Base-by-base conservation (phyloP, 2,329 filamentous ascomycete genomes). In the Aphanocladium album region DNA sequence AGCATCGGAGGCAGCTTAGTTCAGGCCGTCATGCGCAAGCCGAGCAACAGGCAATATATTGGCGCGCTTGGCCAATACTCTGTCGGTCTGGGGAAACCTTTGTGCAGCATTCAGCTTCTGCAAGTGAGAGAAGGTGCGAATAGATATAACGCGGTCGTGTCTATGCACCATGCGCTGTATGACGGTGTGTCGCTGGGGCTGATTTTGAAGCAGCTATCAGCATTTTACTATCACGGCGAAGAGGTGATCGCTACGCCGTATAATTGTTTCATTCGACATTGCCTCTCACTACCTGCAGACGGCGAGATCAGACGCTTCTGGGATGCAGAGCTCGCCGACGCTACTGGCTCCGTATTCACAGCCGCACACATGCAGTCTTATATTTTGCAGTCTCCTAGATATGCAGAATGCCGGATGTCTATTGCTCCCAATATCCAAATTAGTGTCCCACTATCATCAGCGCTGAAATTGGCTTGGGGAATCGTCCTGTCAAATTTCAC, bases 271-370 rank as follows among this genome's bases (percentile, higher is more conserved):
- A 58, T 62, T 12, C 54, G 51, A 9, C 61, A 64, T 14, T 55
- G 52, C n/a, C 57, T 60, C 23, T 33, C 35, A 52, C 57, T 53
- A 3, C 35, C 65, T 4, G 52, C 69, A 0, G 67, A 68, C 9
- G 60, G 64, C 1, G 64, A 68, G 2, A 64, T 68, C n/a, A 57
- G 83, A 41, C 19, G 49, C 25, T 62, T 62, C 33, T 58, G 55
- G 55, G 9, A 7, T 19, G 39, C 21, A n/a, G 33, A 46, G 8
- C 8, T 58, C 14, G 45, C 30, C 17, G 30, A 51, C 19, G 39
- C 74, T 70, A 56, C 75, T 76, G 69, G 76, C 77, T 56, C 73
- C 75, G 37, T 61, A 76, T 60, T 70, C 78, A 53, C 69, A 68
- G 2, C 69, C 71, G 17, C 71, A 71, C 53, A 72, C 71, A 17